Base-by-base conservation (phyloP, 768 basidiomycete genomes). In the Suillus alpinus region DNA sequence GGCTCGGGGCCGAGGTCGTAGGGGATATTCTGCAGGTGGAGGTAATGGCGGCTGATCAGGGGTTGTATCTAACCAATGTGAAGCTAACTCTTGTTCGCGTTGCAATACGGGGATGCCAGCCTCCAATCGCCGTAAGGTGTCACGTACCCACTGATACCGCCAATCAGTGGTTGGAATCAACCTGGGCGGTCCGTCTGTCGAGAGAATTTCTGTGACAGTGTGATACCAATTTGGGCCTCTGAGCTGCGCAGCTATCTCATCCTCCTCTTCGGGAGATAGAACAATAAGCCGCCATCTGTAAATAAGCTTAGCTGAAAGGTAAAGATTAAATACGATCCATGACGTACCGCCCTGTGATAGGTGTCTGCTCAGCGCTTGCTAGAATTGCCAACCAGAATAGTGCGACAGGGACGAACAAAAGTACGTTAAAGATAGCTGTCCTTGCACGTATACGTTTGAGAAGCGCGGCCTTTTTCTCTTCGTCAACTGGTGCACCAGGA, bases 251-350 rank as follows among this genome's bases (percentile, higher is more conserved):
- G 93, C 86, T 44, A 98, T 92, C 34, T 86, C 86, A 57, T 95
- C 92, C 70, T 98, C 95, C 75, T 97, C 95, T 65, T 94, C 91
- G 2, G 95, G 94, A 4, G 93, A 94, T 16, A 97, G 81, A 9
- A 95, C 79, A 62, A 97, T 95, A 66, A 94, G 73, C 57, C 95
- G 83, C 89, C 90, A 92, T 68, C 94, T 93, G 39, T 10, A 64
- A 32, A 32, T 7, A n/a, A 58, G 31, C 59, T 65, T 7, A 65
- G 60, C 20, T 37, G 29, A 37, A 31, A 8, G 6, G 61, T 14
- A 23, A 10, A 12, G 29, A 56, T 53, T 13, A 26, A 36, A 46
- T 12, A 57, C 53, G 20, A 55, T 57, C 16, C 31, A 41, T 4
- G 14, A 76, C 86, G 56, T 63, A 92, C 91, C 92, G 82, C 71